These are phyloP conservation scores for Schoenoplectus tabernaemontani DNA, from an alignment of 202 grass and related monocot genomes.

Conservation along the genomic window DNA sequence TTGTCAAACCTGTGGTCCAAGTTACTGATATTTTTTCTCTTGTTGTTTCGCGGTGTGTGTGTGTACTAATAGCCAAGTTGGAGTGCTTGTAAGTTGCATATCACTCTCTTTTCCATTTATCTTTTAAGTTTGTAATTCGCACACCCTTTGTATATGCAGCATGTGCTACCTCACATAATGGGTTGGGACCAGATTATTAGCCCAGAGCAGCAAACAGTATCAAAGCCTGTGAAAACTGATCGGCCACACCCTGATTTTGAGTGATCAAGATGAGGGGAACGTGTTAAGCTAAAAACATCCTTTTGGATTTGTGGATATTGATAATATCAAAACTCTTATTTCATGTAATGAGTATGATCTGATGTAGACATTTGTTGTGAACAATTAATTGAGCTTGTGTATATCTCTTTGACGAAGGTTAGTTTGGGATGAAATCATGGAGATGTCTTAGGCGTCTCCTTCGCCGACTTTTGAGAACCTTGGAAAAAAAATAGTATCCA, in stretches of 20 bases:
- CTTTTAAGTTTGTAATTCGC: neutral
- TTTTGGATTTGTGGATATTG: neutral
- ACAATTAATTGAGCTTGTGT: neutral
- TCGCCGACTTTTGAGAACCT: neutral
- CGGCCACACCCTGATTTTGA: constrained; percentile 45
- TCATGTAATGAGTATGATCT: neutral
- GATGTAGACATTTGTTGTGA: neutral
- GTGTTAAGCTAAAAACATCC: neutral
- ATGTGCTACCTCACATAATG: constrained; percentile 72
- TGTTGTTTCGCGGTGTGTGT: too few species aligned
- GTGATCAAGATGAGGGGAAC: constrained; percentile 53
- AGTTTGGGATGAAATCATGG: neutral
- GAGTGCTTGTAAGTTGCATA: too few species aligned
- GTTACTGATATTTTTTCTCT: neutral
- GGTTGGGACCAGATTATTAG: constrained; percentile 66
- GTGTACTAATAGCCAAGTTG: too few species aligned
- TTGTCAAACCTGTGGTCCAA: neutral
- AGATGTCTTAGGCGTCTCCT: neutral
- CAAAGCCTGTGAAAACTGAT: constrained; percentile 20
- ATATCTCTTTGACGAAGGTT: neutral
- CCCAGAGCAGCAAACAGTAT: constrained; percentile 5
- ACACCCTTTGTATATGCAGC: constrained; percentile 28
- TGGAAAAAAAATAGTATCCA: neutral
- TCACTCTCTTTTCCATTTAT: too few species aligned
- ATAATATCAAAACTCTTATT: neutral